Evolutionary conservation across 495 filamentous ascomycete species (phyloP).

Genomic region (Aspergillus saccharolyticus): DNA sequence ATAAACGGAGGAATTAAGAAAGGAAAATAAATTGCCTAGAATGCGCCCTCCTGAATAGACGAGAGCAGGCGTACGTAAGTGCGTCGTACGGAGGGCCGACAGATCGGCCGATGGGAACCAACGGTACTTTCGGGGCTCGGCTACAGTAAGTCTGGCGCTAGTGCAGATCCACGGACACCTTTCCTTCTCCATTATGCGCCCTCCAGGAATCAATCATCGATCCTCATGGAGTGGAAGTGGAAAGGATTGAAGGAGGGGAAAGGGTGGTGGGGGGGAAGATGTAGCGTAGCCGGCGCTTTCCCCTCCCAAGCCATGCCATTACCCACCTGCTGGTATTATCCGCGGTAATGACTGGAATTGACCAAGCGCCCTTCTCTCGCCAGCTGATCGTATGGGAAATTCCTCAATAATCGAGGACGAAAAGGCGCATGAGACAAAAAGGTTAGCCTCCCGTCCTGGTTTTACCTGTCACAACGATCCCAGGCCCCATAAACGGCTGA

Average conservation of each 20-base stretch:
- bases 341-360: slow-evolving; percentile 10
- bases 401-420: too few species aligned
- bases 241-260: too few species aligned
- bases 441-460: slow-evolving; percentile 7
- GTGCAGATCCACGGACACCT: slow-evolving; percentile 28
- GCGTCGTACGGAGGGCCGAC: slow-evolving; percentile 11
- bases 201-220: slow-evolving; percentile 24
- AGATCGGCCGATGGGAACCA: slow-evolving; percentile 11
- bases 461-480: slow-evolving; percentile 30
- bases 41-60: not conserved
- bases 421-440: not conserved
- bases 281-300: not conserved
- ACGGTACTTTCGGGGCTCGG: slow-evolving; percentile 18
- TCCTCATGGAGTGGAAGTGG: slow-evolving; percentile 19
- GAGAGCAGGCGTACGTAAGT: slow-evolving; percentile 9
- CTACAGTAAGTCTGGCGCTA: slow-evolving; percentile 22
- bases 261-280: not conserved
- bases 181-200: slow-evolving; percentile 19
- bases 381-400: slow-evolving; percentile 12
- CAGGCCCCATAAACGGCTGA: slow-evolving; percentile 31
- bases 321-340: slow-evolving; percentile 6
- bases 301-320: slow-evolving; percentile 1
- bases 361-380: not conserved
- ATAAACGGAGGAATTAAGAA: slow-evolving; percentile 2
- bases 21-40: not conserved